A percentile compares a stretch with the other conserved stretches of the same genome.
Evolutionary conservation across 2,329 filamentous ascomycete species (phyloP).

Genomic region (Aspergillus alliaceus): DNA sequence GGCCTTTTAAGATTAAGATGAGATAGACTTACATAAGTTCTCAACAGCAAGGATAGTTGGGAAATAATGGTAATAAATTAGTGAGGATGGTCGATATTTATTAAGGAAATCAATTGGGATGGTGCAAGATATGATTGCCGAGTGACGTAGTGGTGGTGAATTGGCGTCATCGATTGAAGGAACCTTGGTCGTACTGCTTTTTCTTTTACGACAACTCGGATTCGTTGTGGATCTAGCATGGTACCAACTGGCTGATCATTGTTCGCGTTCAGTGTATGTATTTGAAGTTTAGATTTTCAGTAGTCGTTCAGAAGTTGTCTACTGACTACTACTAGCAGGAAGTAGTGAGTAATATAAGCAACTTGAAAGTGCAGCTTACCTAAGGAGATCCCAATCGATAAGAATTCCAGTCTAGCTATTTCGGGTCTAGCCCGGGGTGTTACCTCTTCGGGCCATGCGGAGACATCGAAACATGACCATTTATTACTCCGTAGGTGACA

Average conservation of each 20-base stretch:
- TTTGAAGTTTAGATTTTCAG: background rate
- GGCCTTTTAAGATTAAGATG: no score
- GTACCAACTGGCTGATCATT: background rate
- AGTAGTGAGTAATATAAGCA: no score
- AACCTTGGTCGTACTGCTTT: constrained; percentile 5
- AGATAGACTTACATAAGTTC: background rate
- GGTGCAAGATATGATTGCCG: constrained; percentile 27
- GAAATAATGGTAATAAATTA: no score
- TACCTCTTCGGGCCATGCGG: constrained; percentile 13
- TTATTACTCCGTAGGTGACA: no score
- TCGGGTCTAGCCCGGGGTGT: background rate
- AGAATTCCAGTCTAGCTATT: background rate
- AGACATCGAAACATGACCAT: constrained; percentile 6
- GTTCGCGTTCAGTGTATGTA: background rate
- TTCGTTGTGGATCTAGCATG: background rate
- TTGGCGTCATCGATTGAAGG: constrained; percentile 20
- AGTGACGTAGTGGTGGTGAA: constrained; percentile 33
- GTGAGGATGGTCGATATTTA: constrained; percentile 2
- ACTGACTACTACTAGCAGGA: no score
- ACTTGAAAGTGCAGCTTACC: no score
- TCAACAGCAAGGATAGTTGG: constrained; percentile 2
- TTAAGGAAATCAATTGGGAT: constrained; percentile 3
- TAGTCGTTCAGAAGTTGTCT: no score
- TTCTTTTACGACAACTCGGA: background rate
- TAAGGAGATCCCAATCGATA: background rate